Percentiles rank a stretch among this genome's conserved stretches.
phyloP scores from a whole-genome alignment of 2,329 filamentous ascomycete species.

The Fonsecaea pugnacius region DNA sequence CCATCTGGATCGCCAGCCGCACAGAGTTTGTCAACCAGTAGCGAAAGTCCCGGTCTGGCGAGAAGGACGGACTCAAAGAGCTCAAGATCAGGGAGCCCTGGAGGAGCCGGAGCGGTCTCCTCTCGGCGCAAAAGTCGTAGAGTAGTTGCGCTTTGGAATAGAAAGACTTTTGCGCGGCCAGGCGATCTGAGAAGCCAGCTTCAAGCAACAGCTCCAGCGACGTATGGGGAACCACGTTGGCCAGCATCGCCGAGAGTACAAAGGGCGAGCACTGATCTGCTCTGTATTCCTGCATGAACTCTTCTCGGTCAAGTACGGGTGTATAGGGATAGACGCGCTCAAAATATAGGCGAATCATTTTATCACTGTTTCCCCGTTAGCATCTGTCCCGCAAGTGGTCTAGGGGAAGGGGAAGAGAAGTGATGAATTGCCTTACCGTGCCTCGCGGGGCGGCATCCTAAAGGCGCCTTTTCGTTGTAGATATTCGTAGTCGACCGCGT shows the following conservation, averaged over 20 bases:
- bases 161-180: not conserved
- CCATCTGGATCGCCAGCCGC: not conserved
- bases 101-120: not conserved
- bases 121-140: not conserved
- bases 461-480: too few species aligned
- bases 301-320: not conserved
- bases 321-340: not conserved
- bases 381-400: too few species aligned
- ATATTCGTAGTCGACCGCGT: too few species aligned
- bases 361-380: not conserved
- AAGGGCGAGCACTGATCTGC: not conserved
- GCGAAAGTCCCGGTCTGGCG: not conserved
- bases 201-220: not conserved
- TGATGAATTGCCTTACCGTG: too few species aligned
- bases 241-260: not conserved
- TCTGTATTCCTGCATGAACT: not conserved
- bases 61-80: not conserved
- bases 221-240: not conserved
- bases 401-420: too few species aligned
- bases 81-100: not conserved
- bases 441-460: too few species aligned
- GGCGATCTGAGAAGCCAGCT: not conserved
- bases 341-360: not conserved
- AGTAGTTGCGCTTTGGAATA: not conserved
- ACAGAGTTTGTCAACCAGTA: not conserved